Base-by-base conservation (phyloP, 2,329 filamentous ascomycete genomes). In the Colletotrichum truncatum region DNA sequence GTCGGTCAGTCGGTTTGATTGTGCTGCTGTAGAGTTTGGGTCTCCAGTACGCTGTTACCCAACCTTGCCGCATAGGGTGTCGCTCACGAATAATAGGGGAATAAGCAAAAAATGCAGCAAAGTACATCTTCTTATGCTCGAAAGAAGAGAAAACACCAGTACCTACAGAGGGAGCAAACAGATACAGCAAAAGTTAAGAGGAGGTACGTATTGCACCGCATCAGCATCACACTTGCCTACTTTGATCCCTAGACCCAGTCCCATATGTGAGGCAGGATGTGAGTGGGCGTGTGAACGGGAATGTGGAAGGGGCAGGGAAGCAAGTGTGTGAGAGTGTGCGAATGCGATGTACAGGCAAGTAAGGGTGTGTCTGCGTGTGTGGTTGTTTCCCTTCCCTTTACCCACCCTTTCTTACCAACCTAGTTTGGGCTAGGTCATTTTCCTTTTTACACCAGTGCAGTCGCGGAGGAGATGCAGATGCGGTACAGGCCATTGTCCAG, bases 351-450 rank as follows among this genome's bases (percentile, higher is more conserved):
- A 59, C 55, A 56, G 34, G 55, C 65, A 61, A 66, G 66, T 64
- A 55, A 64, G 30, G 48, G 32, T 54, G 39, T 48, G 36, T 63
- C 36, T 12, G 67, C 64, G 57, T 54, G 49, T 56, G 28, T 68
- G 66, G 51, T 66, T 49, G 64, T 64, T 61, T 53, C 3, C 12
- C 32, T 26, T 57, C 18, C 26, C 28, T 46, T 41, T 30, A 36
- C 32, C 12, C 34, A 12, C 28, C 21, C 12, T 23, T 18, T 32
- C 18, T 34, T 38, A 4, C 32, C 32, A 7, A 9, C 18, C 30
- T 11, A 14, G 7, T 28, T 41, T 18, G 38, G 38, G n/a, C 7
- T 41, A 21, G 38, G 9, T 10, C 9, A 16, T 1, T 7, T 25
- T 39, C 1, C 12, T 18, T 4, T 16, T 39, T 16, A 39, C 36